Evolutionary conservation across 148 eudicot species (phyloP).

Genomic region (Beta vulgaris): DNA sequence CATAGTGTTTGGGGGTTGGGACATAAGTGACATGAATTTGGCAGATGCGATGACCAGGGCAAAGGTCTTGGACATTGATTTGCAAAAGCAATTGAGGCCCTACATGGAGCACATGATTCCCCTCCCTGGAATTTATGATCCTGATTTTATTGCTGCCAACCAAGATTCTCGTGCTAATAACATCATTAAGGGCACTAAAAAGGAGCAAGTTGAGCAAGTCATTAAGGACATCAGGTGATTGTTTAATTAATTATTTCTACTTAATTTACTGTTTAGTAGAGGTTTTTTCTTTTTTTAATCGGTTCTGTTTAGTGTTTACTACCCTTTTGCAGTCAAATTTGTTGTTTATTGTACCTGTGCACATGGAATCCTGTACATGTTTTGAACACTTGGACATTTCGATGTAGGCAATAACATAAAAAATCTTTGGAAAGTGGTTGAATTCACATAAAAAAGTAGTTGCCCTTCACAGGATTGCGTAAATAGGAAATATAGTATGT

Average conservation of each 20-base stretch:
- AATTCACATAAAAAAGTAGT: too few relatives aligned
- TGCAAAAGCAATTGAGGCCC: constrained; percentile 92
- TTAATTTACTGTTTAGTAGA: not conserved
- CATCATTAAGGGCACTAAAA: constrained; percentile 86
- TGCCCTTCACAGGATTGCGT: too few relatives aligned
- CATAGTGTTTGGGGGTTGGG: constrained; percentile 95
- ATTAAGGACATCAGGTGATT: constrained; percentile 79
- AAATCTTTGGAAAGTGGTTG: not conserved
- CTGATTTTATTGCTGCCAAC: constrained; percentile 96
- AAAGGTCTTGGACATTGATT: constrained; percentile 85
- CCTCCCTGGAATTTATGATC: constrained; percentile 88
- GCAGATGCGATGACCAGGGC: constrained; percentile 96
- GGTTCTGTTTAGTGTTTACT: not conserved
- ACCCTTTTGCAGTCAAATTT: not conserved
- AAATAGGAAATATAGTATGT: too few relatives aligned
- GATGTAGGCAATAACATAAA: not conserved
- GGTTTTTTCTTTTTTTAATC: not conserved
- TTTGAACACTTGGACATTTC: not conserved
- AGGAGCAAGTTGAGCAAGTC: constrained; percentile 74
- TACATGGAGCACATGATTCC: constrained; percentile 97
- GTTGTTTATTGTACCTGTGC: not conserved
- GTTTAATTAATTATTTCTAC: not conserved
- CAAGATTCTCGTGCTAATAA: constrained; percentile 90
- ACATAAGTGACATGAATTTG: constrained; percentile 87
- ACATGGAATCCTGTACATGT: not conserved